phyloP scores from a whole-genome alignment of 1,284 basidiomycete genomes.

The Cutaneotrichosporon sp. region DNA sequence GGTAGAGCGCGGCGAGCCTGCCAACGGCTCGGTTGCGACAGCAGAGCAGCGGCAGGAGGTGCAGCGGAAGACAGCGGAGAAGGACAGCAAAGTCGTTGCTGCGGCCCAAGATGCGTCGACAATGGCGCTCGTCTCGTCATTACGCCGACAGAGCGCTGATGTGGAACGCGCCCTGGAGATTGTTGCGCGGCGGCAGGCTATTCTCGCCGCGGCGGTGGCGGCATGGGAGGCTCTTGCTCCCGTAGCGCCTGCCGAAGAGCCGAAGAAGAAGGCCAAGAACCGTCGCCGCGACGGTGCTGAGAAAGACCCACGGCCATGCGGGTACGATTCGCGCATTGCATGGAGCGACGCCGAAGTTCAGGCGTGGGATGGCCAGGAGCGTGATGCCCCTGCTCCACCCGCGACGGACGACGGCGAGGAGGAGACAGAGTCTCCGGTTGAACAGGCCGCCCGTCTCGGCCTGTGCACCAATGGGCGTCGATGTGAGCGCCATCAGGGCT shows the following conservation, averaged over 20 bases:
- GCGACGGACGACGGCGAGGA: constrained; percentile 1
- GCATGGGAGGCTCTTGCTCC: constrained; percentile 18
- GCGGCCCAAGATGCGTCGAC: not conserved
- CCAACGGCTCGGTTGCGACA: not conserved
- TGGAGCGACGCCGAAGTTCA: constrained; percentile 30
- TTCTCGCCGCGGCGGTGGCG: constrained; percentile 24
- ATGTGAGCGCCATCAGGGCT: constrained; percentile 43
- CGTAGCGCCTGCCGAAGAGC: constrained; percentile 4
- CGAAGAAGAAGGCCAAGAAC: constrained; percentile 25
- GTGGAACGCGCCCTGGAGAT: constrained; percentile 17
- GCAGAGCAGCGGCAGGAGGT: not conserved
- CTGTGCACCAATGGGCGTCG: constrained; percentile 24
- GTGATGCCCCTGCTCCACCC: not conserved
- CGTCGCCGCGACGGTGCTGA: constrained; percentile 17
- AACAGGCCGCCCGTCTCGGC: not conserved
- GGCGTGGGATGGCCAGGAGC: constrained; percentile 13
- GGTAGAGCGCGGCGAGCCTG: constrained; percentile 7
- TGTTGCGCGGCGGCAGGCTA: constrained; percentile 26
- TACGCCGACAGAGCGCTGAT: constrained; percentile 18
- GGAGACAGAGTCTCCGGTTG: not conserved
- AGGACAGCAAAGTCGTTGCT: not conserved
- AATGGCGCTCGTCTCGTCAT: not conserved
- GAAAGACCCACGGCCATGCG: constrained; percentile 35
- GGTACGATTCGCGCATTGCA: constrained; percentile 30
- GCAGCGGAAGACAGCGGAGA: not conserved